A percentile compares a stretch with the other conserved stretches of the same genome.
phyloP scores from a whole-genome alignment of 2,329 filamentous ascomycete species.

The Calonectria honghensis region DNA sequence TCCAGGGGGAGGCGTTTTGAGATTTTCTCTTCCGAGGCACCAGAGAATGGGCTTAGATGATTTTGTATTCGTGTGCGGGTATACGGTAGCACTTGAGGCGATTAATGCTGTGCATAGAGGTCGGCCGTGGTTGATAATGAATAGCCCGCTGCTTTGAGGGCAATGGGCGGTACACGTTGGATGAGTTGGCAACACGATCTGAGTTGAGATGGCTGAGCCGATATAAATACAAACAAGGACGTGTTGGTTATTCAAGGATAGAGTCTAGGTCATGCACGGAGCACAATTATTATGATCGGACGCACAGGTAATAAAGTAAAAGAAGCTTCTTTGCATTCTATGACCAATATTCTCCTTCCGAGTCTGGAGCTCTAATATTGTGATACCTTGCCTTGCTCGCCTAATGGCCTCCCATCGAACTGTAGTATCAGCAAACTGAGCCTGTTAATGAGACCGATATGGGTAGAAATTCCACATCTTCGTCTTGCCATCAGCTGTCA shows the following conservation, averaged over 20 bases:
- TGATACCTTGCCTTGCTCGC: background rate
- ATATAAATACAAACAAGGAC: background rate
- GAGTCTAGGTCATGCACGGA: background rate
- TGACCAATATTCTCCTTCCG: background rate
- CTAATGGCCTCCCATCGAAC: background rate
- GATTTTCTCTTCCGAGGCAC: background rate
- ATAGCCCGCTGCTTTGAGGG: background rate
- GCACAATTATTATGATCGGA: background rate
- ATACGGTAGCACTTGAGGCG: conserved; percentile 1
- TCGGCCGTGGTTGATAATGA: conserved; percentile 24
- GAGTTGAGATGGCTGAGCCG: background rate
- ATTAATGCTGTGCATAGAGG: conserved; percentile 30
- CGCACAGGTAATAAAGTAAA: background rate
- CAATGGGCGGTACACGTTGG: background rate
- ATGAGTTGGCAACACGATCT: background rate
- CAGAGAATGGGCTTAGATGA: conserved; percentile 5
- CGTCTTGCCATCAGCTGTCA: background rate
- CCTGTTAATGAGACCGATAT: background rate
- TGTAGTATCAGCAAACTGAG: background rate
- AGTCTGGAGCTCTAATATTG: background rate
- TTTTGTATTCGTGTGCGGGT: conserved; percentile 11
- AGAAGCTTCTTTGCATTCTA: no score
- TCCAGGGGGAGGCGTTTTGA: conserved; percentile 56
- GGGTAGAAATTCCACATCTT: background rate
- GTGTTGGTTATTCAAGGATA: background rate